Evolutionary conservation across 305 asterid species (phyloP).

Genomic region (Fraxinus paxiana): DNA sequence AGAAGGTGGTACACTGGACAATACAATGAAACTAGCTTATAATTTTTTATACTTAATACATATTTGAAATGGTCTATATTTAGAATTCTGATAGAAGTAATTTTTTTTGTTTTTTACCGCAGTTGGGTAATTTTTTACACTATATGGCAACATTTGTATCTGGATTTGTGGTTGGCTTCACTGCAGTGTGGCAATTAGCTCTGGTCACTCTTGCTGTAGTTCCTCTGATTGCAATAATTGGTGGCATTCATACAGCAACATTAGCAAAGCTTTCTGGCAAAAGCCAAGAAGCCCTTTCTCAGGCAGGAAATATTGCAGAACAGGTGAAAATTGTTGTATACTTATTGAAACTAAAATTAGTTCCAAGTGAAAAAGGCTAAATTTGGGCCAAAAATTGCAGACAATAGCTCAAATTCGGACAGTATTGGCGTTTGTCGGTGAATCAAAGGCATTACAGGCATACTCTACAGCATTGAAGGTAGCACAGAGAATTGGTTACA

Average conservation of each 20-base stretch:
- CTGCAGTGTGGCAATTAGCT: slow-evolving; percentile 97
- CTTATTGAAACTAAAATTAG: background rate
- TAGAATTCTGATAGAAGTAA: background rate
- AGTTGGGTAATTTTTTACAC: slow-evolving; percentile 97
- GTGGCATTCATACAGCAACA: slow-evolving; percentile 75
- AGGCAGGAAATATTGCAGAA: slow-evolving; percentile 91
- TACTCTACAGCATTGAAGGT: slow-evolving; percentile 43
- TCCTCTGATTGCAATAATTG: slow-evolving; percentile 88
- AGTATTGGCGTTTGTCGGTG: slow-evolving; percentile 67
- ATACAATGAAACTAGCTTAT: background rate
- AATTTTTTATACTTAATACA: background rate
- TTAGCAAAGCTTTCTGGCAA: slow-evolving; percentile 69
- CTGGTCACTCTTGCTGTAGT: slow-evolving; percentile 91
- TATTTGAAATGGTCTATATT: background rate
- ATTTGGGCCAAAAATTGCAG: slow-evolving; percentile 40
- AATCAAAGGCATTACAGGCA: slow-evolving; percentile 46
- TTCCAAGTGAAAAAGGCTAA: background rate
- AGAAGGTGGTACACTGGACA: slow-evolving; percentile 51
- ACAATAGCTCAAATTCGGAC: slow-evolving; percentile 89
- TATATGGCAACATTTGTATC: slow-evolving; percentile 95
- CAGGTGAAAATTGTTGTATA: slow-evolving; percentile 49
- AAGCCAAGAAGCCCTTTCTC: slow-evolving; percentile 84
- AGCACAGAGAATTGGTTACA: slow-evolving; percentile 48
- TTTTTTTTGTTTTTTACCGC: slow-evolving; percentile 17
- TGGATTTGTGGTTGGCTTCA: slow-evolving; percentile 94